Evolutionary conservation across 805 yeast species (phyloP), one percentile per base, ranked within the genome.

Genomic region (Danielia oregonensis): DNA sequence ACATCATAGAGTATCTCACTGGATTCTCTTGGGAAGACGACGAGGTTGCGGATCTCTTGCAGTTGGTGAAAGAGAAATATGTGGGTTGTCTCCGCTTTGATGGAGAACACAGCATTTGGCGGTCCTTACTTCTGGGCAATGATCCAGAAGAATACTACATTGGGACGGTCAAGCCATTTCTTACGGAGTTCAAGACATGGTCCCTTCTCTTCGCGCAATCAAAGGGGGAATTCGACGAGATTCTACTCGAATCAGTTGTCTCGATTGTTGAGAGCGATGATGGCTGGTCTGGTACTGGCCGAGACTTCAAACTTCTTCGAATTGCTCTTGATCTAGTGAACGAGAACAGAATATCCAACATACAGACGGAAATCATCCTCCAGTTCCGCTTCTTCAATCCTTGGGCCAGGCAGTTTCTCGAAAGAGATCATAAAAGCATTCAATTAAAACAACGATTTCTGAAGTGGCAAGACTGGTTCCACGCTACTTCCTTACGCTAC

Each of bases 381-480:
- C 61, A 55, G 28, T 43, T 54, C 24, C 55, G 47, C 15, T 44
- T 69, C 13, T 65, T 72, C 44, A 70, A 72, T 36, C 64, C 69
- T 9, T 52, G 69, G 64, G 24, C 52, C 4, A 33, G 46, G 14
- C 39, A 40, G 4, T 18, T 26, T 17, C 29, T 31, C 11, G 46
- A 66, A 13, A 40, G 41, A 13, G 22, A 24, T 7, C 14, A 17
- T 12, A 18, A n/a, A 14, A 7, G 17, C 7, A 23, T 19, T 7
- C 15, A 14, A 12, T 8, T 27, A 7, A 6, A 23, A 6, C 10
- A 36, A 3, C 59, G 64, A 65, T 55, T 56, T 22, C 35, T 52
- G 26, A 36, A 40, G 13, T 65, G 71, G 65, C 42, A 36, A 17
- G 37, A 29, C 16, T 22, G 25, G 17, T 34, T 44, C 8, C 23